phyloP scores from a whole-genome alignment of 2,329 filamentous ascomycete species.

The Trichoderma cornu-damae region DNA sequence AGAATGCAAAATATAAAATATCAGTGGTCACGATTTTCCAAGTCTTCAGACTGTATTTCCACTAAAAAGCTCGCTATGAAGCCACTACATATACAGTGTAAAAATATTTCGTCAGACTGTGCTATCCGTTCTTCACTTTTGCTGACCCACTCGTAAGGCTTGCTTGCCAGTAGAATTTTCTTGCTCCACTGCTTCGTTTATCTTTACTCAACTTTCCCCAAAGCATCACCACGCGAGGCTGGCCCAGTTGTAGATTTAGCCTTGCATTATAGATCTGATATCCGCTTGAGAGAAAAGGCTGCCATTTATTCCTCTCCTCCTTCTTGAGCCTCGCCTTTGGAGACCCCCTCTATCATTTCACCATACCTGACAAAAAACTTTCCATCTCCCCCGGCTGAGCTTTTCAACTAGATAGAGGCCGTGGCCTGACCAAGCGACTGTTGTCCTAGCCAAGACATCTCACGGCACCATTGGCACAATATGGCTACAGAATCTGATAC shows the following conservation, averaged over 20 bases:
- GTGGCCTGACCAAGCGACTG: neutral
- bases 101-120: too few relatives aligned
- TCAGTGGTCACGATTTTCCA: too few relatives aligned
- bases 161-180: constrained; percentile 1
- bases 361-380: neutral
- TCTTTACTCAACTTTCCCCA: neutral
- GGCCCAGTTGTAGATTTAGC: neutral
- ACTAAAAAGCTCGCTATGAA: too few relatives aligned
- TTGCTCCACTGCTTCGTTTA: constrained; percentile 9
- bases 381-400: neutral
- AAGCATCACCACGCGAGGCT: neutral
- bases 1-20: too few relatives aligned
- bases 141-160: too few relatives aligned
- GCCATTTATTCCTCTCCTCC: neutral
- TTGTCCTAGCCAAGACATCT: neutral
- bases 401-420: neutral
- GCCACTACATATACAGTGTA: too few relatives aligned
- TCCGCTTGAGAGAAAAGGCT: neutral
- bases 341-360: neutral
- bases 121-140: too few relatives aligned
- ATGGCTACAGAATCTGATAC: constrained; percentile 29
- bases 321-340: neutral
- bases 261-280: neutral
- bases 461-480: neutral
- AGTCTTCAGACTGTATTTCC: too few relatives aligned